Conservation (phyloP, 2,329 filamentous ascomycete genomes). For the Rhynchosporium secalis region DNA sequence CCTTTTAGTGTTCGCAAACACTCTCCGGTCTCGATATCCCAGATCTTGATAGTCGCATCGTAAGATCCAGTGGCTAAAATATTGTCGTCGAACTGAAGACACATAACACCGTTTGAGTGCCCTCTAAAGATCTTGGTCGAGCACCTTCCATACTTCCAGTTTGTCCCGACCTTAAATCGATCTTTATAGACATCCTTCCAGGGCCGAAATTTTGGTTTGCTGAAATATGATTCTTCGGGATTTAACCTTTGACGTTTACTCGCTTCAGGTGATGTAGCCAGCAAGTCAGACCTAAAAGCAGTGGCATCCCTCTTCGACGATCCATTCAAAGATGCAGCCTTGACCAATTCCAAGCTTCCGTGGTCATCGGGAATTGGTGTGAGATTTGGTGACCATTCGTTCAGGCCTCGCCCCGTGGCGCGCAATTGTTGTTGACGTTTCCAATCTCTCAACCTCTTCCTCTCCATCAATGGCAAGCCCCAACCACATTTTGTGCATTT, state of each 20-base stretch:
- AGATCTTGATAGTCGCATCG: conserved; percentile 92
- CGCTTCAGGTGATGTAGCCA: conserved; percentile 18
- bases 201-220: conserved; percentile 59
- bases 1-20: conserved; percentile 82
- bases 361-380: conserved; percentile 47
- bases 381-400: conserved; percentile 52
- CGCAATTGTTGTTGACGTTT: conserved; percentile 73
- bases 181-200: conserved; percentile 99
- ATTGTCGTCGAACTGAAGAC: conserved; percentile 73
- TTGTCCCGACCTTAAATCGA: conserved; percentile 90
- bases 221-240: conserved; percentile 29
- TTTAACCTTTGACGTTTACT: conserved; percentile 34
- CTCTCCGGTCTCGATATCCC: conserved; percentile 87
- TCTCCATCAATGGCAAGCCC: conserved; percentile 86
- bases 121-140: conserved; percentile 81
- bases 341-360: conserved; percentile 14
- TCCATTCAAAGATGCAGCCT: conserved; percentile 22
- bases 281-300: conserved; percentile 23
- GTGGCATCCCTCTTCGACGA: conserved; percentile 34
- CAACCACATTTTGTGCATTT: conserved; percentile 96
- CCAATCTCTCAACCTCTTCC: conserved; percentile 82
- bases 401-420: conserved; percentile 58
- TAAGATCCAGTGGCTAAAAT: conserved; percentile 94
- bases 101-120: conserved; percentile 80
- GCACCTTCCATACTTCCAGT: conserved; percentile 95